These are phyloP conservation scores for Chlorella ohadii DNA, from an alignment of 139 green algal genomes.

Conservation along the genomic window DNA sequence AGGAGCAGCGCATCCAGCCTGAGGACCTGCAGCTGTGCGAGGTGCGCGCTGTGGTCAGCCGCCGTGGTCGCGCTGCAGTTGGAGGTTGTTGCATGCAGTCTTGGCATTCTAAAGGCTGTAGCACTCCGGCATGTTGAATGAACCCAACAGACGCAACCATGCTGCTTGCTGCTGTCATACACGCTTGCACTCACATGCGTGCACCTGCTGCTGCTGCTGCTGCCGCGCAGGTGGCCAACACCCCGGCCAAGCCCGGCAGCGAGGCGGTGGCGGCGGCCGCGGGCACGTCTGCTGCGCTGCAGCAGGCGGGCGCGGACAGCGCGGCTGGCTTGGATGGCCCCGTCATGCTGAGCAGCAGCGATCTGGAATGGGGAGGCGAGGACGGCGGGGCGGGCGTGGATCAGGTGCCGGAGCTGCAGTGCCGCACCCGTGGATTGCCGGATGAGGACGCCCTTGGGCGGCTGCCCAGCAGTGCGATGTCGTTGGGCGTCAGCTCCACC, in stretches of 20 bases:
- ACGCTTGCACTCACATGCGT: not conserved
- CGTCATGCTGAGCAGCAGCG: conserved; percentile 29
- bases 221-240: not conserved
- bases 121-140: too few species aligned
- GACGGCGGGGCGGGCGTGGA: not conserved
- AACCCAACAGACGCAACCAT: too few species aligned
- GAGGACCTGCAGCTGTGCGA: conserved; percentile 15
- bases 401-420: too few species aligned
- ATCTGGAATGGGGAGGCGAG: conserved; percentile 31
- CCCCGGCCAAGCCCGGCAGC: not conserved
- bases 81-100: too few species aligned
- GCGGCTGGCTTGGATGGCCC: not conserved
- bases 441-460: too few species aligned
- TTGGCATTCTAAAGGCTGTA: too few species aligned
- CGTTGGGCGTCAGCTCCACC: too few species aligned
- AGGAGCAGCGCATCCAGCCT: conserved; percentile 7
- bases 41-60: not conserved
- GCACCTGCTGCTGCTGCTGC: conserved; percentile 6
- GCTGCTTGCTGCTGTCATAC: too few species aligned
- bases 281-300: not conserved
- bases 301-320: not conserved
- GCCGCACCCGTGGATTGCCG: too few species aligned
- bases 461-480: too few species aligned
- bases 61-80: too few species aligned
- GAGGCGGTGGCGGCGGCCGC: not conserved